These are phyloP conservation scores for Barbatosphaeria neglecta DNA, from an alignment of 495 filamentous ascomycete genomes.

Conservation along the genomic window DNA sequence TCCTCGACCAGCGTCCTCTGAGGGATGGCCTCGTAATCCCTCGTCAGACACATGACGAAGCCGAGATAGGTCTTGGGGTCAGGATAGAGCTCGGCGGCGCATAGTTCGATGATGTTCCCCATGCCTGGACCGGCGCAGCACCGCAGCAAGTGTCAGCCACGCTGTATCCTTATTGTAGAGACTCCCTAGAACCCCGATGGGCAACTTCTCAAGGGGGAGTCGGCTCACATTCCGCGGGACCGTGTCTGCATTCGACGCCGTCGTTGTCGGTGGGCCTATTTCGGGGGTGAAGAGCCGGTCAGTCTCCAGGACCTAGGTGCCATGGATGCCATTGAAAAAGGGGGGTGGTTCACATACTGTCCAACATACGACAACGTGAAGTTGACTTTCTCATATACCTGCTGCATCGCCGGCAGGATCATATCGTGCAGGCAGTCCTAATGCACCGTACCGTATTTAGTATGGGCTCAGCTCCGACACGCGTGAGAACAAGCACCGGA, in stretches of 20 bases:
- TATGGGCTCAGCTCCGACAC: no score
- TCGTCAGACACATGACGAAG: constrained; percentile 78
- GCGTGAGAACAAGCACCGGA: no score
- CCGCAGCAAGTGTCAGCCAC: background rate
- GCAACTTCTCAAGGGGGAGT: background rate
- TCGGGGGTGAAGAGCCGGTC: background rate
- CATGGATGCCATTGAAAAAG: background rate
- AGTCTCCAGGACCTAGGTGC: background rate
- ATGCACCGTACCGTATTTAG: no score
- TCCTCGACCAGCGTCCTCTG: constrained; percentile 60
- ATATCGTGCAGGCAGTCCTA: constrained; percentile 69
- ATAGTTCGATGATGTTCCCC: constrained; percentile 88
- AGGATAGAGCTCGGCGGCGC: constrained; percentile 68
- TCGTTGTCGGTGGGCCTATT: constrained; percentile 43
- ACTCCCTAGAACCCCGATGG: no score
- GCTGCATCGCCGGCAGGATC: constrained; percentile 77
- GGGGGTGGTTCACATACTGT: constrained; percentile 34
- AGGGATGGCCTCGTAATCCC: constrained; percentile 63
- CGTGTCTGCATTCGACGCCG: constrained; percentile 75
- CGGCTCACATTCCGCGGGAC: constrained; percentile 58
- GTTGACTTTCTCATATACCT: constrained; percentile 70
- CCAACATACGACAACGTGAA: constrained; percentile 89
- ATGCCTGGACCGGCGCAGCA: constrained; percentile 42
- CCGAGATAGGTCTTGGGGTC: constrained; percentile 79
- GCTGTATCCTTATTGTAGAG: no score